Conservation (phyloP, 495 filamentous ascomycete species). For the Recurvomyces mirabilis region DNA sequence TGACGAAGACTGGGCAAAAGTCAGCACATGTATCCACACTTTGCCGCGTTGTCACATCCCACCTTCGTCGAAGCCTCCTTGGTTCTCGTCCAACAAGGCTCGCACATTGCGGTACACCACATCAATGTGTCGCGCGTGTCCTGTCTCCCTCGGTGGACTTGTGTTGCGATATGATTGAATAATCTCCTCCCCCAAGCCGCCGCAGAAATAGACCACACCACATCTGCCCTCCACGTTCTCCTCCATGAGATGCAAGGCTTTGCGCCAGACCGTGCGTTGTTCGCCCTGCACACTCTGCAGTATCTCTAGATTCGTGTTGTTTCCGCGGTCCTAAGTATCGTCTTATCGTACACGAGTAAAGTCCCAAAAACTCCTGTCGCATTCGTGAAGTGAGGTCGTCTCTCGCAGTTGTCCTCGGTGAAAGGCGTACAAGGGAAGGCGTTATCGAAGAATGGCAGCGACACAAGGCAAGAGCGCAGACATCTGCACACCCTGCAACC, state of each 20-base stretch:
- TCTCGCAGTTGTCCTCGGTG: too few species aligned
- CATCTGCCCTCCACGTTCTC: slow-evolving; percentile 10
- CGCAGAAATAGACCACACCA: slow-evolving; percentile 19
- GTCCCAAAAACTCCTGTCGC: background rate
- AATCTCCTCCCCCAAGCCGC: slow-evolving; percentile 5
- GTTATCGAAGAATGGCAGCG: background rate
- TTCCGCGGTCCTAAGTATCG: background rate
- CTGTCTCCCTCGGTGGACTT: background rate
- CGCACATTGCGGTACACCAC: slow-evolving; percentile 13
- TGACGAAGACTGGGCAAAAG: slow-evolving; percentile 12
- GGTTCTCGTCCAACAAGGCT: slow-evolving; percentile 18
- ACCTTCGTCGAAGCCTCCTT: slow-evolving; percentile 19
- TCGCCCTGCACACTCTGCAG: background rate
- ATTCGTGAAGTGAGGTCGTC: slow-evolving; percentile 6
- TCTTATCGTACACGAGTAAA: background rate
- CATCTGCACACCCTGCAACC: background rate
- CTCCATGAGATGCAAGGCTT: slow-evolving; percentile 13
- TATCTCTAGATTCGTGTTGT: background rate
- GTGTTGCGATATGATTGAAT: slow-evolving; percentile 7
- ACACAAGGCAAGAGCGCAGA: background rate
- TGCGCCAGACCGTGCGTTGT: background rate
- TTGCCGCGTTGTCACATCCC: background rate
- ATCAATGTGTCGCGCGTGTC: background rate
- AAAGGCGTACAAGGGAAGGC: background rate
- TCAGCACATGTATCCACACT: background rate